These are phyloP conservation scores for Colletotrichum theobromicola DNA, from an alignment of 2,329 filamentous ascomycete genomes.

Conservation along the genomic window DNA sequence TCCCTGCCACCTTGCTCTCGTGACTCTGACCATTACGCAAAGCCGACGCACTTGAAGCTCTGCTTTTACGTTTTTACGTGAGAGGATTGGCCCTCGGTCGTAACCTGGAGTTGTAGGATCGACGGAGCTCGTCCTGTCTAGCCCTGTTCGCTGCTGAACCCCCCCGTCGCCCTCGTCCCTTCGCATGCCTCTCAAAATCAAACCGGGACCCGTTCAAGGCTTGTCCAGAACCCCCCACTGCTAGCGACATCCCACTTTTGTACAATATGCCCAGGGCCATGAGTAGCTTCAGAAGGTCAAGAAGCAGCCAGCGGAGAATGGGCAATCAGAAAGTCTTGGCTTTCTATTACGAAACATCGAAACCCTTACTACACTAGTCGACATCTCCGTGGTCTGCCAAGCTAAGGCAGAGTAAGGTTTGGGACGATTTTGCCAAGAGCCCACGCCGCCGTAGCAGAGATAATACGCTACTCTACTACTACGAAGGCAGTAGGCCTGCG, in stretches of 20 bases:
- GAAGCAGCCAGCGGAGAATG: not conserved
- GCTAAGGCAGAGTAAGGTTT: not conserved
- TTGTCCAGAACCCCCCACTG: not conserved
- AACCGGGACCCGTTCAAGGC: not conserved
- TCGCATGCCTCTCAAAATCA: not conserved
- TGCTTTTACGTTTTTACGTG: not conserved
- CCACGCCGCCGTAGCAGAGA: not conserved
- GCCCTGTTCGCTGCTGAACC: not conserved
- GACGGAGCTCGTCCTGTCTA: not conserved
- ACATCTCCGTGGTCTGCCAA: conserved; percentile 10
- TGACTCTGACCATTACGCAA: not conserved
- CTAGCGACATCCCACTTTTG: not conserved
- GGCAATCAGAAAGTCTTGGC: conserved; percentile 11
- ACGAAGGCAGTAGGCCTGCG: not conserved
- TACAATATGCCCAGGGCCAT: not conserved
- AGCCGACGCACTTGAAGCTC: not conserved
- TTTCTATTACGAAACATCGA: conserved; percentile 10
- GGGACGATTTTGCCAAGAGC: not conserved
- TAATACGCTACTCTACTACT: not conserved
- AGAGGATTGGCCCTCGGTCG: not conserved
- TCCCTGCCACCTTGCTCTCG: not conserved
- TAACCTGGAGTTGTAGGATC: not conserved
- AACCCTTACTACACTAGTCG: conserved; percentile 16
- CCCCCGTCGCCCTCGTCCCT: not conserved
- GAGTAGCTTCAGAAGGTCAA: not conserved